phyloP scores from a whole-genome alignment of 176 grass and related monocot species.

The Pontederia paniculata region DNA sequence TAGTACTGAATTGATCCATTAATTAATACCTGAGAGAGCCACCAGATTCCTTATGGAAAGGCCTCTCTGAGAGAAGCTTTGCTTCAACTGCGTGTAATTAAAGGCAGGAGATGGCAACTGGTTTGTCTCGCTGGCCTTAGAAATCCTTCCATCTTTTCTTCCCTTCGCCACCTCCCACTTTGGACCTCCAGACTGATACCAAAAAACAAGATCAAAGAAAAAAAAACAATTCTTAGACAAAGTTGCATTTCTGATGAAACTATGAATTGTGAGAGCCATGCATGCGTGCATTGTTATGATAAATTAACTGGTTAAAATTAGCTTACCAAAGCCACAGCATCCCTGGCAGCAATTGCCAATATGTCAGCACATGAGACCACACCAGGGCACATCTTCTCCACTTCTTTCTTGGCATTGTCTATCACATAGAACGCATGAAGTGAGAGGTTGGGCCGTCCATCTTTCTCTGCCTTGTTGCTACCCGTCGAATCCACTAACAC shows the following conservation, averaged over 20 bases:
- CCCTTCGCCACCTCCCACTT: conserved; percentile 62
- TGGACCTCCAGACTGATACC: conserved; percentile 56
- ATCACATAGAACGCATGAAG: conserved; percentile 78
- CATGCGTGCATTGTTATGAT: no score
- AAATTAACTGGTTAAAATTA: neutral
- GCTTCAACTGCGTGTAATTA: conserved; percentile 68
- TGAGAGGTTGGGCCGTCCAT: conserved; percentile 57
- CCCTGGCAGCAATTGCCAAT: conserved; percentile 54
- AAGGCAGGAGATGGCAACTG: conserved; percentile 46
- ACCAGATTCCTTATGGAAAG: conserved; percentile 66
- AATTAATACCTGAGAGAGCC: conserved; percentile 41
- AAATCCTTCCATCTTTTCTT: conserved; percentile 55
- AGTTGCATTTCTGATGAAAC: no score
- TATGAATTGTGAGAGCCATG: no score
- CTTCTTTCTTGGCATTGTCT: conserved; percentile 85
- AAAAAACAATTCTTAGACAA: neutral
- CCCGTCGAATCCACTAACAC: conserved; percentile 51
- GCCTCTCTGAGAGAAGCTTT: conserved; percentile 61
- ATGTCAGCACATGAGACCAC: conserved; percentile 73
- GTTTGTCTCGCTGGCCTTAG: conserved; percentile 49
- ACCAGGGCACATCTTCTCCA: conserved; percentile 56
- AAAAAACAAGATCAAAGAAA: conserved; percentile 4
- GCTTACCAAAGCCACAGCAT: conserved; percentile 42
- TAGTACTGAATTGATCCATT: neutral
- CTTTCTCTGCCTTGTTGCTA: conserved; percentile 64